Evolutionary conservation across 768 basidiomycete species (phyloP), one percentile per base, ranked within the genome.

Genomic region (Lanmaoa pseudosensibilis): DNA sequence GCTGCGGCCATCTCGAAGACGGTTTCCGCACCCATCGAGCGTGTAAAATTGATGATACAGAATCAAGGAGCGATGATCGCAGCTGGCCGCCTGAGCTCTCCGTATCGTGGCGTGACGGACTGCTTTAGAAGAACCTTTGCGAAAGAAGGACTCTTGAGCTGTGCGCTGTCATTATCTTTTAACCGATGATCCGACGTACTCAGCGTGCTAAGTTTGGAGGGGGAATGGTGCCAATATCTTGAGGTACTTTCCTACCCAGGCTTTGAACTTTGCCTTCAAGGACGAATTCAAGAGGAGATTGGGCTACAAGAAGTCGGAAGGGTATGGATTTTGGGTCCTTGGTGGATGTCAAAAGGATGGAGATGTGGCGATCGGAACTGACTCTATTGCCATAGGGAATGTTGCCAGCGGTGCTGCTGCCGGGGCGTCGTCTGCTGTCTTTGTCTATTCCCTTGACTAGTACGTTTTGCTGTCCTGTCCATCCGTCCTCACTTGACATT

Each of bases 211-310:
- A 37, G 76, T 77, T 61, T 78, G 77, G 78, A 75, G 77, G 37
- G 77, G 78, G 27, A 78, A 78, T 52, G 72, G 74, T 40, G 73
- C 78, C 53, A 78, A 78, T 50, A 67, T 78, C 33, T 58, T 78
- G 51, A 73, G 77, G 48, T 78, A 79, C 69, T 78, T 78, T 65
- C 78, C 76, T 15, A 78, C 78, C 0, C 77, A 78, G 58, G 77
- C 77, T 0, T 63, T 78, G 47, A 79, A 78, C 65, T 78, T 78
- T 54, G 77, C 77, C n/a, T 77, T 78, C 75, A 77, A 78, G 66
- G 78, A 78, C 58, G 65, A 61, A 19, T 78, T 71, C 62, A 78
- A 79, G 63, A 58, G 66, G 43, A 65, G 67, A 52, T 66, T 79
- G n/a, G 71, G 68, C 0, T 73, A 68, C 51, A 73, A 73, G 58